These are phyloP conservation scores for Fusarium incarnatum DNA, from an alignment of 2,329 filamentous ascomycete genomes.

Conservation along the genomic window DNA sequence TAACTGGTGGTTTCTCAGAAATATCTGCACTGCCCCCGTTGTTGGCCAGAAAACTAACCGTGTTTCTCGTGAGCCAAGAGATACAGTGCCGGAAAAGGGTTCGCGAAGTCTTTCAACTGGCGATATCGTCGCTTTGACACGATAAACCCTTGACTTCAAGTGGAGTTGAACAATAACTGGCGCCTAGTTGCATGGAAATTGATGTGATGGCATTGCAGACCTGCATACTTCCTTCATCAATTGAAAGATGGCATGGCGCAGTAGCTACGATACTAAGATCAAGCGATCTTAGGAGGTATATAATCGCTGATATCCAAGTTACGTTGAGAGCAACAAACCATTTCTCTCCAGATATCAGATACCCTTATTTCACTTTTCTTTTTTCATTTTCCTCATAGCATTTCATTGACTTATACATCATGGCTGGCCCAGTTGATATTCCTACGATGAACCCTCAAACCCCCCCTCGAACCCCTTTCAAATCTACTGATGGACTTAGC, in stretches of 20 bases:
- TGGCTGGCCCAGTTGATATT: conserved; percentile 31
- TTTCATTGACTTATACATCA: conserved; percentile 7
- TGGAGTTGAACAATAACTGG: background rate
- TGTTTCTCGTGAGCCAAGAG: background rate
- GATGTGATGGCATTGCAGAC: background rate
- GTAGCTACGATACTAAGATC: rapidly evolving
- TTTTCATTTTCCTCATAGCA: background rate
- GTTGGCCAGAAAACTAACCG: background rate
- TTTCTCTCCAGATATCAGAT: background rate
- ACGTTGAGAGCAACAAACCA: background rate
- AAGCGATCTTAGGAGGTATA: background rate
- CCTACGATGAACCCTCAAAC: conserved; percentile 2
- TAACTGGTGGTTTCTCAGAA: background rate
- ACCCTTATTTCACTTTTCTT: background rate
- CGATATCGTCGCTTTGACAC: background rate
- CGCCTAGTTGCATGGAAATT: conserved; percentile 27
- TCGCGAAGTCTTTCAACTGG: background rate
- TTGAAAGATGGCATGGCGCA: background rate
- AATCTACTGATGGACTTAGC: background rate
- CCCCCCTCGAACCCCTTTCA: conserved; percentile 7
- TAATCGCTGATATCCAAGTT: background rate
- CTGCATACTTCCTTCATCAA: background rate
- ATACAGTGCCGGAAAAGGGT: background rate
- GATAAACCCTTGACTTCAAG: background rate
- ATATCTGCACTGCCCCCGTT: background rate